Conservation (phyloP, 306 rosid species). For the Pachyrhizus erosus region DNA sequence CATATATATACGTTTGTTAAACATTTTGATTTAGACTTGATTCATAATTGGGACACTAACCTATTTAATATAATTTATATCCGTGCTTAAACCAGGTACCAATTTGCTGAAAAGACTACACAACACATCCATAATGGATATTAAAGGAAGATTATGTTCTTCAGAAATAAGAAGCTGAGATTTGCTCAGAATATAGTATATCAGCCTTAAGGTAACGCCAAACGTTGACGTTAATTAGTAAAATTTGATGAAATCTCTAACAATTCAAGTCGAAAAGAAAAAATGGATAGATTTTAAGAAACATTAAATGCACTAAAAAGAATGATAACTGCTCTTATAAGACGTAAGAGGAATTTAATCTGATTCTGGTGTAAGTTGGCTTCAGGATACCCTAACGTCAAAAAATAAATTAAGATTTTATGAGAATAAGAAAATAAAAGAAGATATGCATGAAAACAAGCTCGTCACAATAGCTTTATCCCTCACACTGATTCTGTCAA, state of each 20-base stretch:
- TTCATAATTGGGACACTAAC: neutral
- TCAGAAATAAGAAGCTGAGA: conserved; percentile 12
- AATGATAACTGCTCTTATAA: neutral
- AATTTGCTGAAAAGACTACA: conserved; percentile 41
- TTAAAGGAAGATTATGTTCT: conserved; percentile 42
- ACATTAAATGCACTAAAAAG: neutral
- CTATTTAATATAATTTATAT: neutral
- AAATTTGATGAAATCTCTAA: neutral
- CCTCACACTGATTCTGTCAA: too few species aligned
- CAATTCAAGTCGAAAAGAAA: neutral
- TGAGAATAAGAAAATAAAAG: neutral
- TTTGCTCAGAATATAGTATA: neutral
- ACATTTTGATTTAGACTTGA: neutral
- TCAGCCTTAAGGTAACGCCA: neutral
- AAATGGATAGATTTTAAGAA: neutral
- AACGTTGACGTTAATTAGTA: conserved; percentile 20
- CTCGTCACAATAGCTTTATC: too few species aligned
- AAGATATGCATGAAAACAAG: neutral
- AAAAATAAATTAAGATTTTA: neutral
- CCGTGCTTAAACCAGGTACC: conserved; percentile 15
- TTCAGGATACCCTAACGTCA: neutral
- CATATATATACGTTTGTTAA: neutral
- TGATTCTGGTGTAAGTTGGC: neutral
- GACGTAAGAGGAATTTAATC: neutral
- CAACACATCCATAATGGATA: neutral